Evolutionary conservation across 2,329 filamentous ascomycete species (phyloP).

Genomic region (Aspergillus oerlinghausenensis): DNA sequence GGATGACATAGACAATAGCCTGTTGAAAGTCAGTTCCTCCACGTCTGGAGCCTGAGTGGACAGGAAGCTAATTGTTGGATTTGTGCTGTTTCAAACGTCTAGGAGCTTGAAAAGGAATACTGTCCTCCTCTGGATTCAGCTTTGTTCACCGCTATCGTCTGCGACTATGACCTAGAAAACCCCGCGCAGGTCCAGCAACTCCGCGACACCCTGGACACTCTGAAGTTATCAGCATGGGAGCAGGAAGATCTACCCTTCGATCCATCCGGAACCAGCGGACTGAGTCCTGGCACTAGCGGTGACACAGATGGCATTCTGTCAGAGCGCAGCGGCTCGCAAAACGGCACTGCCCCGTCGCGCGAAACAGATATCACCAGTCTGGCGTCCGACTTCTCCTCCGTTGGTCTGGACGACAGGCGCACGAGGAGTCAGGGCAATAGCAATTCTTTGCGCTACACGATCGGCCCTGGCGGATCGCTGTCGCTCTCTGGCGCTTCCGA

Average conservation of each 20-base stretch:
- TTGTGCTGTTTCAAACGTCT: not conserved
- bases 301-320: constrained; percentile 21
- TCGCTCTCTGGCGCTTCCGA: constrained; percentile 30
- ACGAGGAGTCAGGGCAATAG: constrained; percentile 10
- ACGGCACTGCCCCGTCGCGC: constrained; percentile 36
- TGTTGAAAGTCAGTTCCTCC: constrained; percentile 5
- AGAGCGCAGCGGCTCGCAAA: constrained; percentile 26
- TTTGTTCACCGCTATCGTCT: constrained; percentile 68
- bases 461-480: constrained; percentile 25
- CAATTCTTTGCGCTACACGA: constrained; percentile 21
- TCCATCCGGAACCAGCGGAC: constrained; percentile 63
- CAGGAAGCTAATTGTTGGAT: not conserved
- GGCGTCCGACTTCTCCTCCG: constrained; percentile 42
- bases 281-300: constrained; percentile 19
- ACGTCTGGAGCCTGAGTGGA: not conserved
- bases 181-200: constrained; percentile 51
- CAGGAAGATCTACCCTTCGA: constrained; percentile 65
- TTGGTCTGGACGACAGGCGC: constrained; percentile 24
- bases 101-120: constrained; percentile 61
- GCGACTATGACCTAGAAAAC: constrained; percentile 64
- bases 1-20: constrained; percentile 4
- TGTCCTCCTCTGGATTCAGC: constrained; percentile 72
- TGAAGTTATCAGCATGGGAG: constrained; percentile 70
- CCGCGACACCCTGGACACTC: constrained; percentile 55
- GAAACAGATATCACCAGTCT: constrained; percentile 49